These are phyloP conservation scores for Tetrahymena borealis DNA, from an alignment of 73 alveolate species.

Conservation along the genomic window DNA sequence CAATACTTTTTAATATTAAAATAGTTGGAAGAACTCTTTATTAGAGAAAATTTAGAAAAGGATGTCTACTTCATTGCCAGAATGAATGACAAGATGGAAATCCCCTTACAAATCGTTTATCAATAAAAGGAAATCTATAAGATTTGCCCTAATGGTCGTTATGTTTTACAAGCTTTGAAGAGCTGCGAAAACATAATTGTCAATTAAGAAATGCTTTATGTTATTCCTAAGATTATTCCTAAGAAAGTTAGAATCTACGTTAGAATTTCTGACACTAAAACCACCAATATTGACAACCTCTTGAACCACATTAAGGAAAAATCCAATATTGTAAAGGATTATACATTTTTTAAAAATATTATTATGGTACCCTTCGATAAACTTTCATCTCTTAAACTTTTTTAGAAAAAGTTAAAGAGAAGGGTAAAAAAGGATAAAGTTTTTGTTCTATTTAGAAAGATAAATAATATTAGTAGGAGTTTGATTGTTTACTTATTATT, in stretches of 20 bases:
- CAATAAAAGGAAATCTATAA: background rate
- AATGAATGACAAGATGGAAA: background rate
- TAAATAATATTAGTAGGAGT: too few species aligned
- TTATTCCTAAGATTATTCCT: background rate
- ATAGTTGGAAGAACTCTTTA: background rate
- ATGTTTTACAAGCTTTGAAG: background rate
- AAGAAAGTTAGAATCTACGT: background rate
- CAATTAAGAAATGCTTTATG: background rate
- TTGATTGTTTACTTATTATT: background rate
- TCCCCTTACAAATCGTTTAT: background rate
- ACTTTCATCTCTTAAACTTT: too few species aligned
- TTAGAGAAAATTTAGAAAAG: background rate
- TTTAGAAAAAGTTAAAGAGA: too few species aligned
- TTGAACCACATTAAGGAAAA: background rate
- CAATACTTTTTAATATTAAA: background rate
- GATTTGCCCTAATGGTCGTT: background rate
- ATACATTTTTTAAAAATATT: background rate
- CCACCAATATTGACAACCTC: background rate
- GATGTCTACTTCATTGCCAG: background rate
- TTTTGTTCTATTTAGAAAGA: too few species aligned
- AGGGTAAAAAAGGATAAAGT: too few species aligned
- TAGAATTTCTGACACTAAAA: background rate
- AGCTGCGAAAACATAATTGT: background rate
- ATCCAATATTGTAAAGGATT: background rate
- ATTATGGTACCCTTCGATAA: background rate